Conservation (phyloP, 768 basidiomycete species). For the Saitozyma podzolica region DNA sequence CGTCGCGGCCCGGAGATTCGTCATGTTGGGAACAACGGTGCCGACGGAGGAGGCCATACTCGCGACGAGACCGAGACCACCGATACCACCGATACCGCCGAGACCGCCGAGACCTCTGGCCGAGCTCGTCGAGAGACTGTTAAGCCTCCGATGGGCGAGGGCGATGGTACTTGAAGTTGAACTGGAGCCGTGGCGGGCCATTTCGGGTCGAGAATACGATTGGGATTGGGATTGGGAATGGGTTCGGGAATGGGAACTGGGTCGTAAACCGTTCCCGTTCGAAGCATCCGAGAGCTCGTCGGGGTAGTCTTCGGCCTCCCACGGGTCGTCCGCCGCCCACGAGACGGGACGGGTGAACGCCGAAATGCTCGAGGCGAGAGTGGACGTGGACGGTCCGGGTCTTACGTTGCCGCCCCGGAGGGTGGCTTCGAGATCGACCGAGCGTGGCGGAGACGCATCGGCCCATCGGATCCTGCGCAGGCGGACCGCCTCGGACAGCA, state of each 20-base stretch:
- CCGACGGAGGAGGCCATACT: not conserved
- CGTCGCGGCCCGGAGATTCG: not conserved
- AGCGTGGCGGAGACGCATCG: slow-evolving; percentile 2
- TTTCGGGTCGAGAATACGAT: not conserved
- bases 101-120: too few relatives aligned
- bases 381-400: not conserved
- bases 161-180: slow-evolving; percentile 3
- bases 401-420: too few relatives aligned
- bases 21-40: not conserved
- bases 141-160: slow-evolving; percentile 7
- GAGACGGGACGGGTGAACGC: not conserved
- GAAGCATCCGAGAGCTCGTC: slow-evolving; percentile 12
- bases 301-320: slow-evolving; percentile 15
- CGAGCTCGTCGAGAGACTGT: too few relatives aligned
- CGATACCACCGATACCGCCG: too few relatives aligned
- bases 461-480: slow-evolving; percentile 25
- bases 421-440: not conserved
- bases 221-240: not conserved
- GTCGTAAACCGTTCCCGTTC: not conserved
- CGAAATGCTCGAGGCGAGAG: slow-evolving; percentile 1
- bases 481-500: not conserved
- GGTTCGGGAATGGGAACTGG: too few relatives aligned
- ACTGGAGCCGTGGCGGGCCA: not conserved
- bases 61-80: not conserved
- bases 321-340: not conserved